Conservation (phyloP, 331 rosid genomes). For the Quercus tomentella region DNA sequence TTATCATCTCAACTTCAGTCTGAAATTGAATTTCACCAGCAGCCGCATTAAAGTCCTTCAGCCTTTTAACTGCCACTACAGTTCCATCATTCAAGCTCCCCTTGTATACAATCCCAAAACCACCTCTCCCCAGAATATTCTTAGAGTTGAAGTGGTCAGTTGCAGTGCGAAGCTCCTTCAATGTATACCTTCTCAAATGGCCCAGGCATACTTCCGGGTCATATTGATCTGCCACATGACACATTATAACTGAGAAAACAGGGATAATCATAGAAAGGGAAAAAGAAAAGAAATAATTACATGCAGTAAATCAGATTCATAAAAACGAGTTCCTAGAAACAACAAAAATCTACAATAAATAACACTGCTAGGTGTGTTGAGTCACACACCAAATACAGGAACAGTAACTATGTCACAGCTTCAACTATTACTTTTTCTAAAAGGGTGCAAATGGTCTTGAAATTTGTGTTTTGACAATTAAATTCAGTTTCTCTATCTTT, state of each 20-base stretch:
- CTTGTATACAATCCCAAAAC: conserved; percentile 95
- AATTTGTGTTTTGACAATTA: background rate
- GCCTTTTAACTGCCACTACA: conserved; percentile 86
- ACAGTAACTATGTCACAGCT: background rate
- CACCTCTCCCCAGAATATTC: conserved; percentile 94
- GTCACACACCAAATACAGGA: background rate
- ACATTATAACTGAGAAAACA: conserved; percentile 12
- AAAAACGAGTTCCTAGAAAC: background rate
- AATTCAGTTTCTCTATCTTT: background rate
- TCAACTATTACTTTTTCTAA: background rate
- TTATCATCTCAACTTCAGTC: conserved; percentile 97
- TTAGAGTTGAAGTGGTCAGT: conserved; percentile 90
- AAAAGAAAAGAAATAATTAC: background rate
- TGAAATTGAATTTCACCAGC: conserved; percentile 99
- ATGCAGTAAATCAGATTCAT: background rate
- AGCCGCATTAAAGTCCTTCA: conserved; percentile 84
- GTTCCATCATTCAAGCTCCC: conserved; percentile 79
- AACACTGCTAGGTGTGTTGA: background rate
- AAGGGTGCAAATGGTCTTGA: background rate
- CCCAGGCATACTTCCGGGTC: conserved; percentile 96
- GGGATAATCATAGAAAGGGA: background rate
- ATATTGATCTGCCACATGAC: conserved; percentile 71
- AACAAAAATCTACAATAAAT: background rate
- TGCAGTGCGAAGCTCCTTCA: conserved; percentile 89
- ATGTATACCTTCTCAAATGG: conserved; percentile 82